Base-by-base conservation (phyloP, 305 asterid genomes). In the Ruellia speciosa region DNA sequence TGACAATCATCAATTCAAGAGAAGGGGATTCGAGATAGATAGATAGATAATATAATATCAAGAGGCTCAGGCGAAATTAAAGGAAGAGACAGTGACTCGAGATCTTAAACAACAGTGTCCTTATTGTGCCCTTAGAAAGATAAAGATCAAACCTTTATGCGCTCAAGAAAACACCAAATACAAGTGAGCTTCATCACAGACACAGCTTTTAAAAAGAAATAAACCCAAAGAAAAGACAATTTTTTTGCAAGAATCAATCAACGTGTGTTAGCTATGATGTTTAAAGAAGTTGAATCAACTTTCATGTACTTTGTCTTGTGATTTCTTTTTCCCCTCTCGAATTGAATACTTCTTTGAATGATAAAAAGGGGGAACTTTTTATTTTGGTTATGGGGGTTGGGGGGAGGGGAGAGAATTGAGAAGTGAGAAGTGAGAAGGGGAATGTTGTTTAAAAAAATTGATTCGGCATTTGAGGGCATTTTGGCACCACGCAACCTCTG, bases 181-280 rank as follows among this genome's bases (percentile, higher is more conserved):
- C 31, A 24, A 58, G 17, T 13, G 54, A 55, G 43, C 3, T 54
- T 17, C 48, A 52, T 41, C 52, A 28, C 60, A 54, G 19, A 64
- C n/a, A 61, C 18, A 24, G 57, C 49, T 53, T 55, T 50, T 40
- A 15, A 52, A 41, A 57, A 20, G 53, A 41, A 57, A 20, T n/a
- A 48, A 24, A 58, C 54, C 58, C 19, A 52, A 24, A 24, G 31
- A 24, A 24, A 24, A 24, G 31, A 45, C 66, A 56, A 8, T 1
- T 6, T 18, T n/a, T 59, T 69, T 64, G 63, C 73, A 67, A 46
- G 74, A 69, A 76, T 40, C 76, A n/a, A 72, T 24, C 31, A 24
- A 1, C 18, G 78, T 52, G 60, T 56, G 59, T 59, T 63, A 70
- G 72, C 72, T 64, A 72, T 62, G 66, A 24, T 24, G 4, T 47